Evolutionary conservation across 2,329 filamentous ascomycete species (phyloP), one percentile per base, ranked within the genome.

Genomic region (Pseudocercospora eumusae): DNA sequence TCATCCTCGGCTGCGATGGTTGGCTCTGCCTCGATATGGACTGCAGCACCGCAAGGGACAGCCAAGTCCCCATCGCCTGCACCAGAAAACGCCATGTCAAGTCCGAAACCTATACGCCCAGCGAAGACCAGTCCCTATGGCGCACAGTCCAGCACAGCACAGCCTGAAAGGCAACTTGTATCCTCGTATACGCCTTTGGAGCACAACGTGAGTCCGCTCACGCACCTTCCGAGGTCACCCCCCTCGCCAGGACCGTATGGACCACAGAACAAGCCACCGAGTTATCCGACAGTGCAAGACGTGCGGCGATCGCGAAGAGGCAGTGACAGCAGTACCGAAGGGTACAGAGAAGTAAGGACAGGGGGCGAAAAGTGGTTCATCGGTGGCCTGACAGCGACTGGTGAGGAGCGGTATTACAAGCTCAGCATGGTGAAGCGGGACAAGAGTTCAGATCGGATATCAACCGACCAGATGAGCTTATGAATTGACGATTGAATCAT

Each of bases 361-460:
- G 88, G 91, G 63, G 84, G 85, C 1, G 90, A 93, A 67, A 92
- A 90, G 77, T 91, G 89, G 88, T 93, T 92, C 71, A 90, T 93
- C 59, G 90, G 90, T 21, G 90, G 90, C 6, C 80, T 88, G 71
- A 92, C 89, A 27, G 88, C 89, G 0, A 83, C 79, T 1, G 90
- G 90, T n/a, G 90, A 93, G 71, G 90, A 93, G 74, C 85, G 85
- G 71, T 92, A 91, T 78, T 93, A 92, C 76, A 91, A 91, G 78
- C 78, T 93, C 49, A 89, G 89, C 47, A 89, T 93, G 66, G 86
- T 93, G 54, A 84, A 87, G 73, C 80, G 89, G 59, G 86, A 90
- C 61, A 81, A 86, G 71, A 93, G 90, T 74, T 87, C 88, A 59
- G 90, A 92, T 73, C 83, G 89, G 45, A 75, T 92, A 69, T 92